Conservation (phyloP, 2,329 filamentous ascomycete species). For the Calonectria fujianensis region DNA sequence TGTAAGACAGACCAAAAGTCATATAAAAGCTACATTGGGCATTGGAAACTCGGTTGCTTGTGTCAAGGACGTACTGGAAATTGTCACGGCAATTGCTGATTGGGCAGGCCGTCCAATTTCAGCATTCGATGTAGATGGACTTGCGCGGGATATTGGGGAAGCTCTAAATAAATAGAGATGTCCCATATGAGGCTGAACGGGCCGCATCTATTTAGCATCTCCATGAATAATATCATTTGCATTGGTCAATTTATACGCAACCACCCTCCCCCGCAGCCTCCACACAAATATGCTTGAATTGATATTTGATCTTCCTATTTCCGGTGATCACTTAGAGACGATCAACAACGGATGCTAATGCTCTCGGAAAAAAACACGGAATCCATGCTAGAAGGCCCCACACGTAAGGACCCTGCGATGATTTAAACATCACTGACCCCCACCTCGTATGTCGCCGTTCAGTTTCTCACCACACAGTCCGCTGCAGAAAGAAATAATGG, state of each 20-base stretch:
- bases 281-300: background rate
- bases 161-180: background rate
- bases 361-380: background rate
- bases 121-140: background rate
- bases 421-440: background rate
- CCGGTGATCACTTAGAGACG: background rate
- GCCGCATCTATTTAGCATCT: background rate
- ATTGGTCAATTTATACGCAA: background rate
- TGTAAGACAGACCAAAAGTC: conserved; percentile 19
- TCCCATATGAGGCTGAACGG: too few relatives aligned
- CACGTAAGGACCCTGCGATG: background rate
- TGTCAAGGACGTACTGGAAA: background rate
- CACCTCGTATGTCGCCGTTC: background rate
- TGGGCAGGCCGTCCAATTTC: conserved; percentile 9
- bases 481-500: background rate
- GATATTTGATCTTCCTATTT: background rate
- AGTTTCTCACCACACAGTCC: background rate
- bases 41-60: conserved; percentile 29
- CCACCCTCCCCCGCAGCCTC: too few relatives aligned
- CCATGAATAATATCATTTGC: background rate
- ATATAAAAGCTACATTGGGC: conserved; percentile 26
- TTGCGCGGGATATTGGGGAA: background rate
- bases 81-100: background rate
- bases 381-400: background rate
- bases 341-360: background rate